Evolutionary conservation across 148 eudicot species (phyloP), one percentile per base, ranked within the genome.

Genomic region (Vaccinium darrowii): DNA sequence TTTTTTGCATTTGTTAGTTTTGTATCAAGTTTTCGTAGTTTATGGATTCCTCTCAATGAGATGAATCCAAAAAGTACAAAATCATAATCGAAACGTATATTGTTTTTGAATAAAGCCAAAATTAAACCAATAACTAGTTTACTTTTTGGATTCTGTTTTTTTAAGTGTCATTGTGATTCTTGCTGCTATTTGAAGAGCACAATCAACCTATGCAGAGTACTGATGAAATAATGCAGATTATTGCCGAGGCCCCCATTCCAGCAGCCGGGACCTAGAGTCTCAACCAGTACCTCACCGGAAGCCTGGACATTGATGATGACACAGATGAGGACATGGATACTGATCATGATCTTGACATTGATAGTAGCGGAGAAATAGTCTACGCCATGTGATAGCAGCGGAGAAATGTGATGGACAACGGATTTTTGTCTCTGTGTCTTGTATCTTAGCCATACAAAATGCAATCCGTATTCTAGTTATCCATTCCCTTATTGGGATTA

Each of bases 331-430:
- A 97, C 85, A 93, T 97, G 8, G 8, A 91, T 71, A 90, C 91
- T 23, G 99, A 69, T 4, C 74, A 36, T 7, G 74, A 96, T 81
- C 87, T 97, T 30, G 99, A 97, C 81, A 84, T 93, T 16, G 98
- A 97, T 84, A 95, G 98, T 88, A 97, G 98, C 62, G 98, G 99
- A 50, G 99, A 97, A 89, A 89, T 95, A n/a, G 90, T 97, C 63
- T 97, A 90, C 84, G 99, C 99, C 50, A 90, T 96, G 88, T 94
- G 93, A 33, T 33, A 33, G 36, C 3, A 33, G 36, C 36, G 36
- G 36, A 33, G 36, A 33, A 33, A 33, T 33, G 36, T 33, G 36
- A 33, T 33, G 23, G 16, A 2, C 36, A 4, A 67, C 6, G 14
- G 73, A 67, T 27, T 25, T 67, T 16, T 27, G 11, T 67, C 39